phyloP scores from a whole-genome alignment of 371 early-diverging fungal genomes.

The Funneliformis caledonium region DNA sequence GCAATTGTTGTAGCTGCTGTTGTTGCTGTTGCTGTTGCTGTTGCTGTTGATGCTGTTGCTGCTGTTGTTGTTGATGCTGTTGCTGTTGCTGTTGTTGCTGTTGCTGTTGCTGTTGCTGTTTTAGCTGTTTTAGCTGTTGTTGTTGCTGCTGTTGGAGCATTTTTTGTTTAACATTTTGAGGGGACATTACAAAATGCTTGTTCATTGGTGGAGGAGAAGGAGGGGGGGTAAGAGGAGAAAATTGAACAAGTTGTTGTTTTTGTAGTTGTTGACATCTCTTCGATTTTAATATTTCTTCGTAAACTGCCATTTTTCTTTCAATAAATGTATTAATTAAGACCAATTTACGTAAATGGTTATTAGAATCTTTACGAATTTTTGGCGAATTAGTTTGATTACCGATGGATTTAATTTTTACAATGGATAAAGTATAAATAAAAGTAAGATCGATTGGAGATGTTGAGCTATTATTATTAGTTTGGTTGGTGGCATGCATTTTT shows the following conservation, averaged over 20 bases:
- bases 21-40: too few species aligned
- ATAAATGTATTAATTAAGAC: slow-evolving; percentile 30
- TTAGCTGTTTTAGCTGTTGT: not conserved
- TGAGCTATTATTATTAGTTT: too few species aligned
- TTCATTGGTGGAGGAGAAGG: not conserved
- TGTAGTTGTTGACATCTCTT: not conserved
- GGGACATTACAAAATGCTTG: not conserved
- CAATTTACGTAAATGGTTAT: slow-evolving; percentile 26
- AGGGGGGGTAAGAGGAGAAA: not conserved
- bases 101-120: not conserved
- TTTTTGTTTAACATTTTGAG: not conserved
- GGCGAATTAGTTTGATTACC: slow-evolving; percentile 2
- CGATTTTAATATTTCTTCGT: slow-evolving; percentile 7
- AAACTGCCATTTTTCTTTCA: slow-evolving; percentile 28
- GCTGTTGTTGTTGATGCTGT: not conserved
- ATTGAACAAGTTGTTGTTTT: not conserved
- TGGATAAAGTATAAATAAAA: slow-evolving; percentile 20
- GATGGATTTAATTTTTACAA: slow-evolving; percentile 16
- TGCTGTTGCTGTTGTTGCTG: not conserved
- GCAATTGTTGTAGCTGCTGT: too few species aligned
- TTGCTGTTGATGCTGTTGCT: too few species aligned
- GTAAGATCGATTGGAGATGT: slow-evolving; percentile 16
- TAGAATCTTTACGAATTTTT: slow-evolving; percentile 21
- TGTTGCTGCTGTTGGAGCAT: not conserved
- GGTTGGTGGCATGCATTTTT: too few species aligned